A percentile compares a stretch with the other conserved stretches of the same genome.
Conservation (phyloP, 805 yeast species). For the Candida chilensis region DNA sequence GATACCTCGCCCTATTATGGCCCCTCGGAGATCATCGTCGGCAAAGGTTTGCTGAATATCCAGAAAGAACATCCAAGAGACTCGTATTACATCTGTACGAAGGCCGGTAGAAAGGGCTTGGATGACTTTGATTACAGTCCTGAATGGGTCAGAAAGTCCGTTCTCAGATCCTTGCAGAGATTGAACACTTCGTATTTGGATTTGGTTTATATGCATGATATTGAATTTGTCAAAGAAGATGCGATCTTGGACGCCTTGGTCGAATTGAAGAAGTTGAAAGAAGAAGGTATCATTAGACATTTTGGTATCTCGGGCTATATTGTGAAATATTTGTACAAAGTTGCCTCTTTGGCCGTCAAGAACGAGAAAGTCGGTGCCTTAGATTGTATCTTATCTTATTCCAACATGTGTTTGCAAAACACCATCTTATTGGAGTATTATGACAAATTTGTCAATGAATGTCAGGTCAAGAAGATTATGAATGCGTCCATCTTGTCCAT, state of each 20-base stretch:
- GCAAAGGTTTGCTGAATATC: conserved; percentile 42
- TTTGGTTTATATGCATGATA: conserved; percentile 79
- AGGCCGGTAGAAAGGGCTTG: conserved; percentile 69
- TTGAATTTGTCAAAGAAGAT: conserved; percentile 62
- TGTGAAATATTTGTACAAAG: conserved; percentile 49
- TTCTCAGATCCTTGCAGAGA: conserved; percentile 57
- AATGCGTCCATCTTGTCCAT: conserved; percentile 85
- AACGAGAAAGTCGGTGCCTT: conserved; percentile 45
- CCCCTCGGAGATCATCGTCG: conserved; percentile 70
- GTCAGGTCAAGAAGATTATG: conserved; percentile 49
- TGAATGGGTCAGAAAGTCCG: conserved; percentile 49
- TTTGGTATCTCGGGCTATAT: conserved; percentile 90
- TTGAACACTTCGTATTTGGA: conserved; percentile 66
- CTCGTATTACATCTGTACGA: conserved; percentile 64
- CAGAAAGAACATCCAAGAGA: conserved; percentile 38
- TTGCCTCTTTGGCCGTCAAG: conserved; percentile 30
- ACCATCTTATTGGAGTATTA: conserved; percentile 35
- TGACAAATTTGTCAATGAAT: conserved; percentile 38
- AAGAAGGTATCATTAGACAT: conserved; percentile 50
- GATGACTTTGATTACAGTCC: conserved; percentile 72
- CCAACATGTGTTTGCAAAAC: conserved; percentile 79
- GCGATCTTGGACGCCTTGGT: conserved; percentile 54
- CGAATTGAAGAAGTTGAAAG: conserved; percentile 49
- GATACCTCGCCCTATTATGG: conserved; percentile 96
- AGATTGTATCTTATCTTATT: conserved; percentile 73